These are phyloP conservation scores for Monosporascus sp. DNA, from an alignment of 2,329 filamentous ascomycete genomes.

Conservation along the genomic window DNA sequence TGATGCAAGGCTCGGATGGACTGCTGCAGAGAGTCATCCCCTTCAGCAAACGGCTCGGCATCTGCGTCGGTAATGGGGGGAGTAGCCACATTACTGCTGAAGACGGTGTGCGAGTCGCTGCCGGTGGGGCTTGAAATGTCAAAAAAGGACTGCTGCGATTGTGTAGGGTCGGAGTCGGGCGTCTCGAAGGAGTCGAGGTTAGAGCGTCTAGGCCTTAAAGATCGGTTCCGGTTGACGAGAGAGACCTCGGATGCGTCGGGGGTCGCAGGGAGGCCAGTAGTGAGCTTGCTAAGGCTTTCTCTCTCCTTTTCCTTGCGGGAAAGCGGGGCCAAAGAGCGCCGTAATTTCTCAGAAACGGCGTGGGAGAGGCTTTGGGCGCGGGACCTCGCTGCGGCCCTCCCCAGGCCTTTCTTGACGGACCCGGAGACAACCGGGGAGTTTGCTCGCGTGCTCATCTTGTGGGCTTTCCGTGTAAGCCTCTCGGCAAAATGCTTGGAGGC, in stretches of 20 bases:
- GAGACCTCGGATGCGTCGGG: constrained; percentile 51
- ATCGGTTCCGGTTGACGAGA: constrained; percentile 22
- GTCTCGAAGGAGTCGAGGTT: constrained; percentile 39
- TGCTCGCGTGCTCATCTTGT: constrained; percentile 26
- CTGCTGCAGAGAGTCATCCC: constrained; percentile 44
- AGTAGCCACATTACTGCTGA: constrained; percentile 62
- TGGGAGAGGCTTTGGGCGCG: constrained; percentile 22
- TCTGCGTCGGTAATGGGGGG: constrained; percentile 73
- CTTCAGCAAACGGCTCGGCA: constrained; percentile 51
- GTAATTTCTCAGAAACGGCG: constrained; percentile 33
- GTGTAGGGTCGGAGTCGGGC: constrained; percentile 37
- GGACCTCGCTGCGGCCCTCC: constrained; percentile 21
- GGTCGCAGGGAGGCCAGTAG: constrained; percentile 41
- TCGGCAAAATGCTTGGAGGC: constrained; percentile 20
- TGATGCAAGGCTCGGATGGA: constrained; percentile 42
- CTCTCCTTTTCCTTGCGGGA: constrained; percentile 24
- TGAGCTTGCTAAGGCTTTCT: constrained; percentile 12
- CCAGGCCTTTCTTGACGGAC: constrained; percentile 25
- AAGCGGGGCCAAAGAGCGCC: constrained; percentile 29
- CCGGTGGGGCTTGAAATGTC: constrained; percentile 47
- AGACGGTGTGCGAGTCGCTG: constrained; percentile 54
- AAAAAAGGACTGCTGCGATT: constrained; percentile 33
- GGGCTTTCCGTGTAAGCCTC: constrained; percentile 25
- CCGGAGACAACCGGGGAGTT: constrained; percentile 28
- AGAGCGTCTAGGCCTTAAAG: constrained; percentile 35